Base-by-base conservation (phyloP, 345 rosid genomes). In the Gossypium longicalyx region DNA sequence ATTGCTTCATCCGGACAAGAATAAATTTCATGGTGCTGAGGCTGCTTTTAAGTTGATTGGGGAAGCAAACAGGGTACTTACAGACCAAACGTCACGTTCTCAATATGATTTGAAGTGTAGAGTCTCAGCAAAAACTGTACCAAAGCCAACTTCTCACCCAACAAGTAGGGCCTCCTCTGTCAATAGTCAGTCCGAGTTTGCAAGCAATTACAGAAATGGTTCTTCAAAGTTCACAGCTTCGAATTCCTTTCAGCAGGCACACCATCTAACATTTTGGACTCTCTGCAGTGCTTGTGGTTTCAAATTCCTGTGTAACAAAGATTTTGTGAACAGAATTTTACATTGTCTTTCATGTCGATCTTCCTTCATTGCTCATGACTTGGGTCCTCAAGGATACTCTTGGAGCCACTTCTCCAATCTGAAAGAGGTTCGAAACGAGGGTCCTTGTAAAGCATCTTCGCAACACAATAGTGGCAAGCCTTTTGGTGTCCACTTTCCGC, bases 1-100 rank as follows among this genome's bases (percentile, higher is more conserved):
- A 77, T 81, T 83, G 51, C 93, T 94, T 73, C 99, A 94, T 87
- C 98, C 98, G 0, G 98, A 94, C 69, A 94, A 91, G 80, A 94
- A 94, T 77, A 88, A 90, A 77, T 89, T 89, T 71, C 17, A 89
- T 27, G 99, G 99, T 49, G 92, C 97, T 0, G 99, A 94, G 81
- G 82, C 97, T 73, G 99, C 99, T 80, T 94, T 94, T 75, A 91
- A 92, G 85, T 71, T 94, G 78, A 84, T 94, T 82, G 88, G 87
- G 72, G 97, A 94, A 86, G 98, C 98, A 29, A 77, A 84, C 53
- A 83, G 85, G 75, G 74, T 88, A 75, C 93, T 92, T 27, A 25
- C 87, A 19, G 93, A 94, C 79, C 81, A 77, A 67, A 66, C 47
- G 2, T 82, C 79, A 72, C 89, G 98, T 20, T 74, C 82, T 64